These are phyloP conservation scores for Trichoderma reesei DNA, from an alignment of 495 filamentous ascomycete species.

Conservation along the genomic window DNA sequence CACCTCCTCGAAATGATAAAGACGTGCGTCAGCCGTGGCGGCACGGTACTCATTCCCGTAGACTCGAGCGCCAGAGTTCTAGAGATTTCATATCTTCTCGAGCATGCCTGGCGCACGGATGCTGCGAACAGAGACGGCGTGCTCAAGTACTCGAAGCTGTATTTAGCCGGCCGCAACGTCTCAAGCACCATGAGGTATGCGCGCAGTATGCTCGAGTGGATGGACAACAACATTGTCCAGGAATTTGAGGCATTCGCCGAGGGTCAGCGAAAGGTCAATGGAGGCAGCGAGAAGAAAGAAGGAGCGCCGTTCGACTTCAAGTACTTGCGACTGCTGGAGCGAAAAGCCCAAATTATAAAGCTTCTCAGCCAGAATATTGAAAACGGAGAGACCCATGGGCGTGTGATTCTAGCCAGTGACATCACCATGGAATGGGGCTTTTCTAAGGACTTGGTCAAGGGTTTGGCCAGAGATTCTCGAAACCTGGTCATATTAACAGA, in stretches of 20 bases:
- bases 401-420: slow-evolving; percentile 87
- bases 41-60: slow-evolving; percentile 89
- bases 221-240: slow-evolving; percentile 85
- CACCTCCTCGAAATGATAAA: slow-evolving; percentile 74
- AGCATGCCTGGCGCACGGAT: slow-evolving; percentile 75
- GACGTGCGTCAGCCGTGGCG: slow-evolving; percentile 64
- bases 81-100: slow-evolving; percentile 86
- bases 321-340: slow-evolving; percentile 71
- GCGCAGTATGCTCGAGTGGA: slow-evolving; percentile 97
- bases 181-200: slow-evolving; percentile 78
- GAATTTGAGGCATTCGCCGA: slow-evolving; percentile 77
- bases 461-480: slow-evolving; percentile 59
- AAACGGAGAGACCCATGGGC: slow-evolving; percentile 34
- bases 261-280: slow-evolving; percentile 34
- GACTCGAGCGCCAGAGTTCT: slow-evolving; percentile 90
- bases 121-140: slow-evolving; percentile 47
- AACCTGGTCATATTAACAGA: slow-evolving; percentile 86
- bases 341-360: slow-evolving; percentile 60
- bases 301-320: slow-evolving; percentile 83
- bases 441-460: slow-evolving; percentile 71
- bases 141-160: slow-evolving; percentile 61
- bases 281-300: slow-evolving; percentile 33
- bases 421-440: slow-evolving; percentile 90
- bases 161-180: slow-evolving; percentile 71
- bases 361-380: slow-evolving; percentile 34